phyloP scores from a whole-genome alignment of 192 early-diverging fungal species.

The Hyaloraphidium curvatum region DNA sequence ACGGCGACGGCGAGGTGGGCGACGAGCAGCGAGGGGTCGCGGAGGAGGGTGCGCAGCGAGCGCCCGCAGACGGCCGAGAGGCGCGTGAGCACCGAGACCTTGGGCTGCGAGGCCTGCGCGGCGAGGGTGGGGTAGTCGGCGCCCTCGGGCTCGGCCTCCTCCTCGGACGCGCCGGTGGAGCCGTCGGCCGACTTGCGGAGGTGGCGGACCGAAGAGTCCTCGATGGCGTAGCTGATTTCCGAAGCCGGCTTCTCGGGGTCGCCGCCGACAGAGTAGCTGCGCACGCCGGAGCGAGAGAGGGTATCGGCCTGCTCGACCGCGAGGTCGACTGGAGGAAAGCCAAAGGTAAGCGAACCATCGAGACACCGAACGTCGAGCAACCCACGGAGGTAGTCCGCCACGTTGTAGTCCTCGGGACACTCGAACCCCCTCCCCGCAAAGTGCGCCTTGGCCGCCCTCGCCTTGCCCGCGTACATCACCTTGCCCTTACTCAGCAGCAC shows the following conservation, averaged over 20 bases:
- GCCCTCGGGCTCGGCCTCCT: not conserved
- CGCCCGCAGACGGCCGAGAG: conserved; percentile 22
- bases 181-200: not conserved
- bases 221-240: not conserved
- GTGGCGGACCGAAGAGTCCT: conserved; percentile 7
- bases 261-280: not conserved
- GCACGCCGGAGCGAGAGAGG: not conserved
- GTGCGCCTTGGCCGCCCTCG: conserved; percentile 12
- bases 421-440: conserved; percentile 13
- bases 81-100: conserved; percentile 39
- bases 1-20: conserved; percentile 34
- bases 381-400: conserved; percentile 12
- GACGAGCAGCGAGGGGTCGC: conserved; percentile 23
- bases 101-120: too few relatives aligned
- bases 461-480: conserved; percentile 17
- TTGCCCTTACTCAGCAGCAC: conserved; percentile 19
- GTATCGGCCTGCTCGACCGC: conserved; percentile 3
- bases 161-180: not conserved
- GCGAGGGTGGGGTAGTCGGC: conserved; percentile 18
- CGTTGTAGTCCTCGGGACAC: conserved; percentile 19
- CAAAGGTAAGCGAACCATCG: not conserved
- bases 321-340: conserved; percentile 14
- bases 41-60: conserved; percentile 19
- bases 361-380: not conserved
- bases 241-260: not conserved